phyloP scores from a whole-genome alignment of 1,139 yeast species.

The Sporopachydermia cereana region DNA sequence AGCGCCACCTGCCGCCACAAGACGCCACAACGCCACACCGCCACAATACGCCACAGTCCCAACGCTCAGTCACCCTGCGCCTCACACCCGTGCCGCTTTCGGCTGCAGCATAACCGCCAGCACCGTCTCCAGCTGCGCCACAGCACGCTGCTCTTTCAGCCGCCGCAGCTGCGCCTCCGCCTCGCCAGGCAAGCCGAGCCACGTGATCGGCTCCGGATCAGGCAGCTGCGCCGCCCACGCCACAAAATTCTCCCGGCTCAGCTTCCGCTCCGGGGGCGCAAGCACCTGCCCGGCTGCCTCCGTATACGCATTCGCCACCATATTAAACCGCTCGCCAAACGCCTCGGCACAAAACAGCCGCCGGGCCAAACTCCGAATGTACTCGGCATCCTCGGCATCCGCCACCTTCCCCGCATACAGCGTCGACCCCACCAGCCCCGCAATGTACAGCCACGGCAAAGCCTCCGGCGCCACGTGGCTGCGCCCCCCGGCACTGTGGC shows the following conservation, averaged over 20 bases:
- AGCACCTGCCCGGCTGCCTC: conserved; percentile 16
- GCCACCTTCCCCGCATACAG: conserved; percentile 72
- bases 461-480: conserved; percentile 34
- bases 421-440: conserved; percentile 38
- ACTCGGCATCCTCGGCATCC: conserved; percentile 29
- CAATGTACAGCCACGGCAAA: conserved; percentile 49
- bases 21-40: no score
- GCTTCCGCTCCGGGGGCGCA: conserved; percentile 38
- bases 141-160: conserved; percentile 14
- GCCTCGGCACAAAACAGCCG: conserved; percentile 25
- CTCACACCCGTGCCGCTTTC: no score
- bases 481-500: conserved; percentile 20
- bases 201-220: conserved; percentile 43
- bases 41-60: no score
- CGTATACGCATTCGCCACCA: conserved; percentile 25
- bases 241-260: conserved; percentile 25
- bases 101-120: neutral
- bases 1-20: no score
- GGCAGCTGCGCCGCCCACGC: conserved; percentile 49
- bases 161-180: conserved; percentile 27
- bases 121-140: conserved; percentile 6
- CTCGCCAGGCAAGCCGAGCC: conserved; percentile 47
- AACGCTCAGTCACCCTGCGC: no score
- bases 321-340: conserved; percentile 26
- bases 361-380: conserved; percentile 21